Base-by-base conservation (phyloP, 2,329 filamentous ascomycete genomes). In the Podosphaera fusca region DNA sequence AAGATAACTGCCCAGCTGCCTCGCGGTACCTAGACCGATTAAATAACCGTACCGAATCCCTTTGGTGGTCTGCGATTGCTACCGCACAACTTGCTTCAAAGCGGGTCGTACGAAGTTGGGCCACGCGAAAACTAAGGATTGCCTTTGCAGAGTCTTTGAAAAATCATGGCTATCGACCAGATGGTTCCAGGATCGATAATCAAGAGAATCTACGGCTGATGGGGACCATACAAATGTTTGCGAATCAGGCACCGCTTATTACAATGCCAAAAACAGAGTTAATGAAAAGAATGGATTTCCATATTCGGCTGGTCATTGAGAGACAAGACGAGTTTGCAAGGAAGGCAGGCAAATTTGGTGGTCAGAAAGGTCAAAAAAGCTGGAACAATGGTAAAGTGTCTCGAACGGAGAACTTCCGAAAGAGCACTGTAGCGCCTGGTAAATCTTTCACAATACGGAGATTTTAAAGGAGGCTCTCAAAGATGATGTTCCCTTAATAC, bases 61-160 rank as follows among this genome's bases (percentile, higher is more conserved):
- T 80, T 21, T 75, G 75, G 70, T 76, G 73, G 72, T 65, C 67
- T 14, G 69, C 74, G 4, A 62, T 70, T 58, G 55, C 65, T 58
- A 58, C 47, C 53, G 60, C 66, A 56, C 59, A 63, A 59, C 56
- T 65, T 63, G 56, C 60, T 2, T 64, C 66, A 30, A 74, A 72
- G 57, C 67, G 68, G 6, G 70, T 72, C 30, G 69, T 79, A n/a
- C 69, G 77, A 29, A 71, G 70, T 10, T 72, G 70, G 66, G 67
- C 67, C 31, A 65, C 66, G 31, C 69, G 72, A 58, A 71, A 73
- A 63, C 61, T 73, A 34, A 68, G 70, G 49, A 61, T 67, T 35
- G 74, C 74, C 2, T 71, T 79, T 53, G 61, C 63, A 50, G 66
- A 70, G 54, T 72, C 72, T 10, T 62, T 80, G 63, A 69, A 65